phyloP scores from a whole-genome alignment of 495 filamentous ascomycete genomes.

The Diplogelasinospora grovesii region DNA sequence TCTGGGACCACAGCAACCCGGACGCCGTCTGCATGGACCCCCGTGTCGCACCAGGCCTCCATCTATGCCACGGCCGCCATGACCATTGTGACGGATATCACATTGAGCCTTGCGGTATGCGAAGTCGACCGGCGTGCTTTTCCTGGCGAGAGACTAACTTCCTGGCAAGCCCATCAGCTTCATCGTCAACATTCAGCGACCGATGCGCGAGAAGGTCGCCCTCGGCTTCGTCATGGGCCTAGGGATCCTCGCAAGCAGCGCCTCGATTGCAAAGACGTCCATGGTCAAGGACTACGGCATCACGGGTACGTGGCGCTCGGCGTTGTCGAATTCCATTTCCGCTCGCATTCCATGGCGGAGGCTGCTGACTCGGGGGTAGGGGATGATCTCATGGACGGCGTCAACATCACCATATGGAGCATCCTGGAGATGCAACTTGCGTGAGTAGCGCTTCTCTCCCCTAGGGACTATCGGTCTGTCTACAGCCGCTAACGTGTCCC shows the following conservation, averaged over 20 bases:
- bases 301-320: no score
- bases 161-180: constrained; percentile 30
- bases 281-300: constrained; percentile 17
- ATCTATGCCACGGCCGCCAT: constrained; percentile 21
- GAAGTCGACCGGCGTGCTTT: no score
- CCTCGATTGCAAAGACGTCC: constrained; percentile 24
- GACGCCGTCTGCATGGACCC: constrained; percentile 17
- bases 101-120: constrained; percentile 15
- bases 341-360: no score
- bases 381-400: constrained; percentile 22
- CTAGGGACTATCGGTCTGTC: neutral
- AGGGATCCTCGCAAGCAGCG: constrained; percentile 22
- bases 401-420: constrained; percentile 21
- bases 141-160: no score
- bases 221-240: constrained; percentile 27
- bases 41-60: constrained; percentile 4
- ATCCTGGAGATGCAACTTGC: constrained; percentile 23
- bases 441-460: constrained; percentile 1
- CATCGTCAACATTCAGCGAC: constrained; percentile 23
- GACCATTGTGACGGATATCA: constrained; percentile 25
- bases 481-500: neutral
- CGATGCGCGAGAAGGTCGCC: constrained; percentile 23
- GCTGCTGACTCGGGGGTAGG: no score
- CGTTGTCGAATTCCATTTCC: no score
- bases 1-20: constrained; percentile 21